phyloP scores from a whole-genome alignment of 2,329 filamentous ascomycete species.

The Fusarium euwallaceae region DNA sequence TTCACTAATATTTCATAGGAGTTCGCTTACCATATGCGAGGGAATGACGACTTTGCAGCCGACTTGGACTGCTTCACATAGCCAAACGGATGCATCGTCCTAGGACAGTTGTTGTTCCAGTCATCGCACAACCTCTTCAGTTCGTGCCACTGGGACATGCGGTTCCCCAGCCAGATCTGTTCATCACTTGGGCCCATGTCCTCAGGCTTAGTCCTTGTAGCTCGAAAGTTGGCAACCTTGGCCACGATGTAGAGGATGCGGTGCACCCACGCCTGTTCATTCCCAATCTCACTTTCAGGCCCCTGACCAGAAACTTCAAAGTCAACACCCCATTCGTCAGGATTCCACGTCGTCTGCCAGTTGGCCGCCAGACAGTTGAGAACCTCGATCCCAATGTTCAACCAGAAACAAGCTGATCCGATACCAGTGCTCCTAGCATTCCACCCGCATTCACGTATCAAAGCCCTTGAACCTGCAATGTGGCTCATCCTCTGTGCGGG shows the following conservation, averaged over 20 bases:
- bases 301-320: conserved; percentile 66
- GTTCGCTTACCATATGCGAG: conserved; percentile 80
- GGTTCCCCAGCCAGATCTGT: conserved; percentile 72
- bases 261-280: conserved; percentile 85
- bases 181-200: conserved; percentile 72
- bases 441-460: conserved; percentile 93
- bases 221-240: conserved; percentile 88
- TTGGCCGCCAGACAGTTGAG: conserved; percentile 88
- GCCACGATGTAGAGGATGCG: conserved; percentile 90
- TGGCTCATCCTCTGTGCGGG: conserved; percentile 88
- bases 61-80: conserved; percentile 79
- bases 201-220: conserved; percentile 73
- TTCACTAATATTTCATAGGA: not conserved
- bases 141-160: conserved; percentile 81
- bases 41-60: conserved; percentile 80
- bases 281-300: conserved; percentile 61
- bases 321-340: conserved; percentile 89
- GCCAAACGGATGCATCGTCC: conserved; percentile 88
- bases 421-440: conserved; percentile 83
- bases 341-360: conserved; percentile 89
- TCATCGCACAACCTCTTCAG: conserved; percentile 85
- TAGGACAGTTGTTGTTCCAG: conserved; percentile 84
- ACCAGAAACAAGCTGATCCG: conserved; percentile 92
- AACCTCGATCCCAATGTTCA: conserved; percentile 93
- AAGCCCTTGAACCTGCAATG: conserved; percentile 83